Conservation (phyloP, 352 stramenopile species). For the Phytopythium sindhum region DNA sequence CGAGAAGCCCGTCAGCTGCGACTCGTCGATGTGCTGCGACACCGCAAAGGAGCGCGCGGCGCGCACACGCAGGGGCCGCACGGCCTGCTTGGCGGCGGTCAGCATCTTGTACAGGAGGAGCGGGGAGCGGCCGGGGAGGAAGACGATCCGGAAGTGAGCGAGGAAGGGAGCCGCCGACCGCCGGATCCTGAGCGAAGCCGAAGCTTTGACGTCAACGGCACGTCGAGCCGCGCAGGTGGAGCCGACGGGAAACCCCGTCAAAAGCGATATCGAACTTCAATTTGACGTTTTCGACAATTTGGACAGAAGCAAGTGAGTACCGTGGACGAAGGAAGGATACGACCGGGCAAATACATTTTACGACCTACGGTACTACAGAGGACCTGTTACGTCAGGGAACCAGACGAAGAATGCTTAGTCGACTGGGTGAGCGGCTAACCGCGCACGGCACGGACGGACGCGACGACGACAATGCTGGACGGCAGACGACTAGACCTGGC, state of each 20-base stretch:
- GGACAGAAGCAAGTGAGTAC: background rate
- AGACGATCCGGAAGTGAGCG: slow-evolving; percentile 6
- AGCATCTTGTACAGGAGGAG: slow-evolving; percentile 13
- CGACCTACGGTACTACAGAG: background rate
- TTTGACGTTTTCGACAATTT: background rate
- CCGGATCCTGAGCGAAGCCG: background rate
- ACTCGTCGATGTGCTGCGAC: slow-evolving; percentile 49
- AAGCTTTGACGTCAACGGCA: slow-evolving; percentile 1
- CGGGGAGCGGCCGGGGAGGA: background rate
- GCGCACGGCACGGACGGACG: too few species aligned
- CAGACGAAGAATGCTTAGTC: too few species aligned
- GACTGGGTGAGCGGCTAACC: too few species aligned
- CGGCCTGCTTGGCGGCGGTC: slow-evolving; percentile 10
- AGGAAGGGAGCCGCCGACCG: background rate
- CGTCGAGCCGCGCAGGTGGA: background rate
- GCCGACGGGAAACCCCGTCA: background rate
- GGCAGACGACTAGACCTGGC: background rate
- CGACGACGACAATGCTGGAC: background rate
- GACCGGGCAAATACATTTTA: background rate
- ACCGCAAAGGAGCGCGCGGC: slow-evolving; percentile 38
- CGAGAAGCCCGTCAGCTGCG: slow-evolving; percentile 45
- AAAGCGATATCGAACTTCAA: background rate
- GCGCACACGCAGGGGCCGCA: slow-evolving; percentile 13
- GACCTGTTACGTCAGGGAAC: background rate
- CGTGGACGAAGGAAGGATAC: background rate